phyloP scores from a whole-genome alignment of 1,284 basidiomycete genomes.

The Moesziomyces antarcticus region DNA sequence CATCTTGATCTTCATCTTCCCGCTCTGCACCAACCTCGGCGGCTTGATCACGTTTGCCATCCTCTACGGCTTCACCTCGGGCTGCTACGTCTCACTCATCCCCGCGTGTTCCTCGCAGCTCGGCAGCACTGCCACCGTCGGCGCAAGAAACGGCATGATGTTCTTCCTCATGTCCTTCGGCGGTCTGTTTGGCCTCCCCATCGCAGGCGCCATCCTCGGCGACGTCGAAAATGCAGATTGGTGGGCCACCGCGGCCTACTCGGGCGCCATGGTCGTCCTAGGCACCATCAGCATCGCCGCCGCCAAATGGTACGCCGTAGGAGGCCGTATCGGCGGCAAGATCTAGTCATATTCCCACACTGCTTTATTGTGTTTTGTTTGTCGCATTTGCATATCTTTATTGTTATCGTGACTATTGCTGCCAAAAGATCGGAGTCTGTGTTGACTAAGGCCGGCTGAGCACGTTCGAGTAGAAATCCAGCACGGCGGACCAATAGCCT shows the following conservation, averaged over 20 bases:
- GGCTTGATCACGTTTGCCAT: conserved; percentile 38
- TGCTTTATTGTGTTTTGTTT: background rate
- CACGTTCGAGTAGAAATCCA: conserved; percentile 36
- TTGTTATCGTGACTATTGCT: too few species aligned
- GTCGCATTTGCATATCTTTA: background rate
- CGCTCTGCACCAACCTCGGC: conserved; percentile 30
- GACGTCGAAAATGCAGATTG: conserved; percentile 16
- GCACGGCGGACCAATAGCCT: conserved; percentile 54
- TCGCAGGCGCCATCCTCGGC: conserved; percentile 46
- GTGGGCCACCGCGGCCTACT: conserved; percentile 31
- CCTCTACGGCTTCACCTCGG: conserved; percentile 55
- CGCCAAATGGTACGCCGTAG: conserved; percentile 31
- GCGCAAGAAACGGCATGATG: conserved; percentile 46
- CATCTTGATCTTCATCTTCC: conserved; percentile 55
- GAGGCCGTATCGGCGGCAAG: conserved; percentile 30
- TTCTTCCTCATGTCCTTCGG: conserved; percentile 45
- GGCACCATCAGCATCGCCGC: conserved; percentile 19
- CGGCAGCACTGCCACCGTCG: conserved; percentile 34
- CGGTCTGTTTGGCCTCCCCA: conserved; percentile 41
- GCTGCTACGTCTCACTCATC: conserved; percentile 54
- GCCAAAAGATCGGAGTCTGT: too few species aligned
- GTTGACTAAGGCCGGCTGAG: conserved; percentile 12
- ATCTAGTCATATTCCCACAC: conserved; percentile 7
- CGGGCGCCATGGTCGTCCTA: conserved; percentile 17
- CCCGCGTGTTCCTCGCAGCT: conserved; percentile 42